Percentiles rank a stretch among this genome's conserved stretches.
These are phyloP conservation scores for Cercospora beticola DNA, from an alignment of 2,329 filamentous ascomycete species.

Conservation along the genomic window DNA sequence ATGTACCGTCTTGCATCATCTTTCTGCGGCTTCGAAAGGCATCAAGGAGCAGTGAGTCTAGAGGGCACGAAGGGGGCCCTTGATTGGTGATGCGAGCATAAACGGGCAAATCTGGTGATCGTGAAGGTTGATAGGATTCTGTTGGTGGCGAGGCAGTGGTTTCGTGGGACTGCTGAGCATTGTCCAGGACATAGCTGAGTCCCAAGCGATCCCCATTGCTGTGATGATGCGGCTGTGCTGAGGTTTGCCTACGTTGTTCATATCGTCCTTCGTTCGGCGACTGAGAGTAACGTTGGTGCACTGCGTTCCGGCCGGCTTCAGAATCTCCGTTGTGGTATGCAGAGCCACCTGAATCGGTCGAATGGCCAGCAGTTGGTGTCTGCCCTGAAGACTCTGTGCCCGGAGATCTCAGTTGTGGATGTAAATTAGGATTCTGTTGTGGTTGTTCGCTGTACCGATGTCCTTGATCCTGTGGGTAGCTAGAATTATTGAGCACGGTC, in stretches of 20 bases:
- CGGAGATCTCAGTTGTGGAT: conserved; percentile 37
- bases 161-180: conserved; percentile 8
- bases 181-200: conserved; percentile 68
- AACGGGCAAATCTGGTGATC: conserved; percentile 26
- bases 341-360: neutral
- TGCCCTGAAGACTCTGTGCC: conserved; percentile 18
- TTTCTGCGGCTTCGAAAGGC: conserved; percentile 70
- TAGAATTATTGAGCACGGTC: conserved; percentile 14
- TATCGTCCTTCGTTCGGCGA: conserved; percentile 1
- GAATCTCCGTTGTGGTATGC: conserved; percentile 12
- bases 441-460: conserved; percentile 18
- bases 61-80: conserved; percentile 67
- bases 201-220: conserved; percentile 9
- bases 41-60: conserved; percentile 77
- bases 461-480: conserved; percentile 9
- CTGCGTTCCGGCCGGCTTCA: neutral
- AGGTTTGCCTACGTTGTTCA: neutral
- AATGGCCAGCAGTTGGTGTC: conserved; percentile 13
- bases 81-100: conserved; percentile 52
- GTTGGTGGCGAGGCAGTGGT: conserved; percentile 16
- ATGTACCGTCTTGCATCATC: conserved; percentile 64
- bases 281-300: neutral
- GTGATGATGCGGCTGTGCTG: conserved; percentile 3
- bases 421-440: conserved; percentile 29
- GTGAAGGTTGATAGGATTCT: conserved; percentile 13